These are phyloP conservation scores for Sordaria brevicollis DNA, from an alignment of 495 filamentous ascomycete genomes.

Conservation along the genomic window DNA sequence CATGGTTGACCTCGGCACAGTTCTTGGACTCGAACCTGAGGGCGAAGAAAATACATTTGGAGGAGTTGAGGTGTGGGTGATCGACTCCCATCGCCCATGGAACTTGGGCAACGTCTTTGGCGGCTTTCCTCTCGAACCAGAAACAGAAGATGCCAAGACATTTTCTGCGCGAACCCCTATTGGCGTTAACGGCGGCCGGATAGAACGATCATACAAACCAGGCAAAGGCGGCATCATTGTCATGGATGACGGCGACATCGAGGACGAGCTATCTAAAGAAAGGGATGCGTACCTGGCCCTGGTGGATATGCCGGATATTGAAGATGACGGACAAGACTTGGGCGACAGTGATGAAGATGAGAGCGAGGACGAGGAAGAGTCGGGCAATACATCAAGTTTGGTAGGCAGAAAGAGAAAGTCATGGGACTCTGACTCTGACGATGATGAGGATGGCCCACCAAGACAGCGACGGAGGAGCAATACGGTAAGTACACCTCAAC, in stretches of 20 bases:
- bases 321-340: conserved; percentile 53
- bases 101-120: conserved; percentile 91
- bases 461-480: conserved; percentile 75
- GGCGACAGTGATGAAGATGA: conserved; percentile 38
- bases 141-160: conserved; percentile 33
- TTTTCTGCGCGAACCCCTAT: conserved; percentile 37
- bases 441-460: conserved; percentile 62
- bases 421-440: conserved; percentile 64
- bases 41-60: conserved; percentile 48
- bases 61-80: conserved; percentile 86
- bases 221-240: conserved; percentile 80
- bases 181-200: conserved; percentile 52
- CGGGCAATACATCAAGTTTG: conserved; percentile 10
- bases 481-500: conserved; percentile 47
- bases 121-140: conserved; percentile 44
- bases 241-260: conserved; percentile 94
- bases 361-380: conserved; percentile 17
- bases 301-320: conserved; percentile 80
- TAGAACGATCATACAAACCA: conserved; percentile 58
- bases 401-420: conserved; percentile 69
- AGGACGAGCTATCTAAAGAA: conserved; percentile 69
- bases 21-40: conserved; percentile 55
- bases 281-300: conserved; percentile 72
- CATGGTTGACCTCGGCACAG: conserved; percentile 68
- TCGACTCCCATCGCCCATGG: conserved; percentile 89